Conservation (phyloP, 371 early-diverging fungal species). For the Dentiscutata heterogama region DNA sequence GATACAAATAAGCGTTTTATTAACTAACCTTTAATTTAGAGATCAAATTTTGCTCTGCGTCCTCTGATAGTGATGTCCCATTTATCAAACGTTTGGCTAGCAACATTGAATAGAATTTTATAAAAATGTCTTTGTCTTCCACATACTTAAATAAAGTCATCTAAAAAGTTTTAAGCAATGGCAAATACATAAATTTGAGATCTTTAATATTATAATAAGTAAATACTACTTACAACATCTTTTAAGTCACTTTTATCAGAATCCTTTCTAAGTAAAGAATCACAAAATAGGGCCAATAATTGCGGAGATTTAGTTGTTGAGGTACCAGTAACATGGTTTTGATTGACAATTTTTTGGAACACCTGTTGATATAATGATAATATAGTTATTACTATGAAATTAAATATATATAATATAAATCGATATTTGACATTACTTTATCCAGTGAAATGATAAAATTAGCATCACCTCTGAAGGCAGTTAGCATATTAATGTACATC, state of each 20-base stretch:
- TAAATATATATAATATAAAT: neutral
- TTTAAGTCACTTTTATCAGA: slow-evolving; percentile 89
- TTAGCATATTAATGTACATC: slow-evolving; percentile 81
- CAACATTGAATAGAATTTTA: slow-evolving; percentile 91
- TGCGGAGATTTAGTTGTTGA: slow-evolving; percentile 84
- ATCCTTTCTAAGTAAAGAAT: slow-evolving; percentile 82
- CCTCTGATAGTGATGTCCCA: slow-evolving; percentile 81
- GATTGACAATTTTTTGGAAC: slow-evolving; percentile 93
- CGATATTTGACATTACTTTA: slow-evolving; percentile 52
- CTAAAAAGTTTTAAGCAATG: slow-evolving; percentile 41
- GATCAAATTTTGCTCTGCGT: slow-evolving; percentile 88
- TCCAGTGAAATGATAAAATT: slow-evolving; percentile 92
- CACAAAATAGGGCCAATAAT: slow-evolving; percentile 87
- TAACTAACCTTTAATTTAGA: slow-evolving; percentile 71
- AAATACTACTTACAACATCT: slow-evolving; percentile 71
- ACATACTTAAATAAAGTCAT: slow-evolving; percentile 90
- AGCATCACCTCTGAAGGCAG: slow-evolving; percentile 86
- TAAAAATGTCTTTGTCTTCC: slow-evolving; percentile 96
- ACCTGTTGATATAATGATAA: slow-evolving; percentile 55
- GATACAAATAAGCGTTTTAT: neutral
- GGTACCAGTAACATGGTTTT: slow-evolving; percentile 82
- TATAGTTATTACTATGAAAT: neutral
- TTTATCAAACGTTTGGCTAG: slow-evolving; percentile 90
- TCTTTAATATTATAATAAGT: neutral
- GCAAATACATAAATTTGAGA: neutral